Evolutionary conservation across 257 asterid species (phyloP), one percentile per base, ranked within the genome.

Genomic region (Perilla frutescens): DNA sequence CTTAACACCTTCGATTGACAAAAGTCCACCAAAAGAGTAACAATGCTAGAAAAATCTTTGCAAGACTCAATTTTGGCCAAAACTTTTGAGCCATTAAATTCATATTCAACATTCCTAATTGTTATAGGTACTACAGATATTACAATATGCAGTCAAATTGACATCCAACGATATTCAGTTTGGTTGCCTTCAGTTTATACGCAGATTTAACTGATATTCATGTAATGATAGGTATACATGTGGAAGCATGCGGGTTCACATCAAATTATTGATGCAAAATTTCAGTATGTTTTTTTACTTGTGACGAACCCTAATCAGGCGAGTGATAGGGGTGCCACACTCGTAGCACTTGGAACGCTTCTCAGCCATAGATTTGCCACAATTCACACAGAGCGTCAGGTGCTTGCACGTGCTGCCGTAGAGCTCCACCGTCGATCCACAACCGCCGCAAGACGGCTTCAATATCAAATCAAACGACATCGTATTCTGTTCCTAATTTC

Each of bases 351-450:
- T 83, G 51, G 78, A 81, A 12, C 87, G 87, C 43, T 82, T 83
- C 88, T 87, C 85, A 4, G 97, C 98, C 97, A 89, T 88, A 53
- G 81, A 74, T 85, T 84, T 91, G 62, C 97, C 98, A 74, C 98
- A 93, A 2, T 83, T 83, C 66, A 83, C 73, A 62, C 98, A 93
- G 13, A 93, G 89, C 60, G 98, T 93, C 76, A 93, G 73, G 70
- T 93, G 98, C 89, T 89, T 93, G 89, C 98, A 93, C 63, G 89
- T 41, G 86, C 89, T 91, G 11, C 96, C 98, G 62, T 89, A 93
- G 70, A 93, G 88, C 80, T 91, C 96, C 79, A 49, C 86, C 70
- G 91, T 61, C 49, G 98, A 87, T 10, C 97, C 95, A 71, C 98
- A 93, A 55, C 89, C 93, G 68, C 87, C 66, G 77, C 98, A 93